Evolutionary conservation across 352 stramenopile genomes (phyloP).

Genomic region (Thalassiosira exigua): DNA sequence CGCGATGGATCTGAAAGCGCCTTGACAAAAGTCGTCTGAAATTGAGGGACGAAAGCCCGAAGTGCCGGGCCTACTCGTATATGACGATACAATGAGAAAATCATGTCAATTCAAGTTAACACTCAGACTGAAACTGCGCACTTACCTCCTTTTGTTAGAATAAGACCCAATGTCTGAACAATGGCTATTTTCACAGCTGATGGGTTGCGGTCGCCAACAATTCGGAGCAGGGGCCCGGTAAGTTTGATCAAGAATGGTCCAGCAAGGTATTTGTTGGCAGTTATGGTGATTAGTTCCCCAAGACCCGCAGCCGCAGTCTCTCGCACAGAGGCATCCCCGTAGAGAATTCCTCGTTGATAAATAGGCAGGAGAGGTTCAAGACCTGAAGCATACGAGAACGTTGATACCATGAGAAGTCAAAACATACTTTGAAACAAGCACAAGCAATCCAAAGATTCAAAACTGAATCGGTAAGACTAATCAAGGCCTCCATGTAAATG

Average conservation of each 20-base stretch:
- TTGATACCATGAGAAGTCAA: too few relatives aligned
- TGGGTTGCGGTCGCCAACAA: slow-evolving; percentile 98
- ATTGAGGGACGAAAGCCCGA: slow-evolving; percentile 99
- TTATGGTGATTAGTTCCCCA: slow-evolving; percentile 96
- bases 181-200: slow-evolving; percentile 97
- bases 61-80: slow-evolving; percentile 93
- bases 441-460: too few relatives aligned
- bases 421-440: too few relatives aligned
- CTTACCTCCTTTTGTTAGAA: slow-evolving; percentile 95
- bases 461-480: slow-evolving; percentile 85
- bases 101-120: too few relatives aligned
- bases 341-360: slow-evolving; percentile 97
- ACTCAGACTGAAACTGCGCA: too few relatives aligned
- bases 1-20: slow-evolving; percentile 96
- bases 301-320: slow-evolving; percentile 91
- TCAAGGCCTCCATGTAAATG: slow-evolving; percentile 65
- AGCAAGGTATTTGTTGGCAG: slow-evolving; percentile 89
- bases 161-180: slow-evolving; percentile 94
- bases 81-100: too few relatives aligned
- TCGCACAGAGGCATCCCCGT: slow-evolving; percentile 86
- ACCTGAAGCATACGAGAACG: too few relatives aligned
- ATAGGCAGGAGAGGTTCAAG: slow-evolving; percentile 97
- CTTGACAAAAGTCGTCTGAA: slow-evolving; percentile 99
- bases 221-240: slow-evolving; percentile 96
- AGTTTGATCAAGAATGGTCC: slow-evolving; percentile 97